A percentile compares a stretch with the other conserved stretches of the same genome.
Evolutionary conservation across 345 rosid genomes (phyloP).

Genomic region (Eucalyptus pauciflora): DNA sequence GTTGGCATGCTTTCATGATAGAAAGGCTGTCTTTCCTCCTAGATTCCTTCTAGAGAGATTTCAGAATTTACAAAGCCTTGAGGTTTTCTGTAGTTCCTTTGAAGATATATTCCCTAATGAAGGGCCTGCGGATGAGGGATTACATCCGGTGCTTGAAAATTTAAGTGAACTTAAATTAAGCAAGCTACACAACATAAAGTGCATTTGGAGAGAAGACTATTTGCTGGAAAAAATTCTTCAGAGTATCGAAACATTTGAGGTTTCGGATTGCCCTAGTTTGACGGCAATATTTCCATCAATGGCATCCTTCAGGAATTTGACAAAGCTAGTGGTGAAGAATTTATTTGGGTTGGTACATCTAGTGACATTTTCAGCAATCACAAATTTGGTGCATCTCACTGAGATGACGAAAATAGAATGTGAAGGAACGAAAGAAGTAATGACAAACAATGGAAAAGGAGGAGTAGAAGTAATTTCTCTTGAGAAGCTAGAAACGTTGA

Average conservation of each 20-base stretch:
- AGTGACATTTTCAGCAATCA: fast-evolving
- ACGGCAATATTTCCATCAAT: fast-evolving
- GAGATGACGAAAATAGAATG: neutral
- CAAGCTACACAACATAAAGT: neutral
- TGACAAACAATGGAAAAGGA: neutral
- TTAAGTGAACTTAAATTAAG: neutral
- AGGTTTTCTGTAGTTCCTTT: neutral
- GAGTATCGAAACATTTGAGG: neutral
- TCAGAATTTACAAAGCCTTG: neutral
- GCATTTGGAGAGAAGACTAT: neutral
- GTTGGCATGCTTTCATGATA: neutral
- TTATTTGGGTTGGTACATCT: neutral
- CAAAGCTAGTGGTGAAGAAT: neutral
- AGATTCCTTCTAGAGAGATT: neutral
- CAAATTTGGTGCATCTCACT: neutral
- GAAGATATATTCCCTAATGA: neutral
- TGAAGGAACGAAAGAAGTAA: neutral
- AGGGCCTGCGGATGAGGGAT: neutral
- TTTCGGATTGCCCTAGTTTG: neutral
- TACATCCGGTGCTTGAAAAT: neutral
- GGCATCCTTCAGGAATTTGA: neutral
- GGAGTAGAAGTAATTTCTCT: neutral
- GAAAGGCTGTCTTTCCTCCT: neutral
- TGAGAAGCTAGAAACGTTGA: fast-evolving
- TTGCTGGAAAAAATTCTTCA: neutral